Evolutionary conservation across 164 flowering plant species (phyloP), one percentile per base, ranked within the genome.

Genomic region (Echeveria elegans): DNA sequence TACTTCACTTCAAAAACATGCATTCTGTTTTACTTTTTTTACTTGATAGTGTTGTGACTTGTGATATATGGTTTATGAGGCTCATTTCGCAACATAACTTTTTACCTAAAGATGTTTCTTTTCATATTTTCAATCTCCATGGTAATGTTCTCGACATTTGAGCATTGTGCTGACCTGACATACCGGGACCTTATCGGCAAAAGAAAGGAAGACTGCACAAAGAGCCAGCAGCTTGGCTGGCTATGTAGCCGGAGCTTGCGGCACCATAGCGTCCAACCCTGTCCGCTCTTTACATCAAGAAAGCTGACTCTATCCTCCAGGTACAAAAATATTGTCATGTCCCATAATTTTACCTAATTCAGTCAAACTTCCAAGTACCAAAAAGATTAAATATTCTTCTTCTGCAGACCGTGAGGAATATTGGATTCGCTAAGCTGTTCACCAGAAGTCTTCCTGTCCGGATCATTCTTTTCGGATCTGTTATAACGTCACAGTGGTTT

Each of bases 101-200:
- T 40, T 40, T 8, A 14, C 45, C 45, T 16, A 19, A 12, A 45
- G 9, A 11, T 45, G 4, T 24, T 30, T n/a, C n/a, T n/a, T 29
- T 41, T 31, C 7, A 34, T 23, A 32, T 70, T 62, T 43, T 56
- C 93, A 88, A 93, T 91, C 72, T 84, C 93, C 3, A 83, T 88
- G 77, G 71, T 86, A 14, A 93, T 93, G 97, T 90, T 93, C 73
- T 81, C 96, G 37, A 90, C 97, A n/a, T 90, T 93, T 76, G 97
- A 93, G 87, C 92, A 90, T 73, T 84, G 97, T 4, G 98, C 87
- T 72, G 83, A 85, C 48, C 65, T 82, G 15, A 41, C 86, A 18
- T 86, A 90, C 67, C 69, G 65, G 4, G 73, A 81, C 24, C 40
- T 90, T 23, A 68, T 90, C 47, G 81, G 77, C 69, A 80, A 77